Evolutionary conservation across 768 basidiomycete genomes (phyloP), one percentile per base, ranked within the genome.

Genomic region (Boletus fagicola): DNA sequence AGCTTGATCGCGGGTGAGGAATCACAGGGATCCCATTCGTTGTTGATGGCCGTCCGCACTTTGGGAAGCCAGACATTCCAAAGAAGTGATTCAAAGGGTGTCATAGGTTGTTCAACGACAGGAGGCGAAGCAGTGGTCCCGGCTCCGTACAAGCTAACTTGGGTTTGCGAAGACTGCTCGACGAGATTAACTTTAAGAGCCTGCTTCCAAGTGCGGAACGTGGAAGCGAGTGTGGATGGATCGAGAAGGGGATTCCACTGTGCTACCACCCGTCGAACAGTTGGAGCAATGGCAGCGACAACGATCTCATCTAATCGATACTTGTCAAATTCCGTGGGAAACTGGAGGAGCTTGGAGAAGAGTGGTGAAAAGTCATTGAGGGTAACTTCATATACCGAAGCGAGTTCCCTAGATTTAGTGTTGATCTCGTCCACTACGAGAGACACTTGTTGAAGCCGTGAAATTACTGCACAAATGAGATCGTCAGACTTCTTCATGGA

Each of bases 31-130:
- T 80, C 76, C 97, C 97, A 99, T 33, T 94, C 89, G 71, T 99
- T 98, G 73, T 98, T 98, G 70, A 98, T 87, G 12, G 84, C 80
- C 0, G 92, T 92, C 28, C 97, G 85, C n/a, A 98, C 88, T 74
- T 85, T 92, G 0, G 97, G 97, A 28, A 99, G 76, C 97, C 95
- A 99, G 11, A 91, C 78, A 62, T 88, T 92, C 95, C 97, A 98
- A 15, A 98, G 73, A 26, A 98, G 77, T 58, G 88, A 92, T 69
- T 99, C 97, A 69, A 92, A 99, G 0, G 96, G 88, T 16, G 94
- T 94, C 97, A 99, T 99, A 3, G 79, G 78, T 60, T 74, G 78
- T 58, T 84, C 83, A 46, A 75, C 68, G 16, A 74, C 65, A 5
- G 74, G 60, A 7, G 72, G 62, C 13, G 68, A 60, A 9, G 70